Evolutionary conservation across 768 basidiomycete genomes (phyloP).

Genomic region (Exsudoporus frostii): DNA sequence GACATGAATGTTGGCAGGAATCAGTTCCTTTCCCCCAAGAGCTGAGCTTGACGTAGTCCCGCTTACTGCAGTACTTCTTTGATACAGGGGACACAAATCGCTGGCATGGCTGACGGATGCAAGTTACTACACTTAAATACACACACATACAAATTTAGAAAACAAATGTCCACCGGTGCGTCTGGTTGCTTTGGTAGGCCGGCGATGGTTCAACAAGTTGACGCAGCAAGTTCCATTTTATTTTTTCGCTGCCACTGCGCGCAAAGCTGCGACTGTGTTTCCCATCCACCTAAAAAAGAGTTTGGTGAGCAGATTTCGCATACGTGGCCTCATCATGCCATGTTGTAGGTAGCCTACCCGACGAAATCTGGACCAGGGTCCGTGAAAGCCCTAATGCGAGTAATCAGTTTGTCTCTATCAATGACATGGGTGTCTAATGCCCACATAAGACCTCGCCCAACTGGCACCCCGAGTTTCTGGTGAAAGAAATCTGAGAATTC

Average conservation of each 20-base stretch:
- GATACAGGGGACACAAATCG: no score
- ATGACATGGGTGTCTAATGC: background rate
- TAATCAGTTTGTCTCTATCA: background rate
- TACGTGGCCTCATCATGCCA: background rate
- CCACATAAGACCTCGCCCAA: slow-evolving; percentile 61
- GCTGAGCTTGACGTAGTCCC: no score
- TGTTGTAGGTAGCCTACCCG: slow-evolving; percentile 15
- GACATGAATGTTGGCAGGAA: no score
- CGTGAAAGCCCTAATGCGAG: slow-evolving; percentile 18
- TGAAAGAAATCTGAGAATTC: slow-evolving; percentile 53
- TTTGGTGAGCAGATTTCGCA: background rate
- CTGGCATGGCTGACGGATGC: background rate
- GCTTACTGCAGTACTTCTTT: no score
- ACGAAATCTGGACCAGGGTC: slow-evolving; percentile 27
- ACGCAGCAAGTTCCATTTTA: background rate
- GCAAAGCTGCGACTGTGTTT: slow-evolving; percentile 11
- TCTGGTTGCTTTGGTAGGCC: background rate
- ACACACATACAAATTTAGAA: background rate
- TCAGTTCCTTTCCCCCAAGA: no score
- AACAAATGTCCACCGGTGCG: background rate
- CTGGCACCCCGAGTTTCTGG: slow-evolving; percentile 48
- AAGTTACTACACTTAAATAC: background rate
- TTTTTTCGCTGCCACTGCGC: background rate
- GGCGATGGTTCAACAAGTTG: background rate
- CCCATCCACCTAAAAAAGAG: slow-evolving; percentile 11